Evolutionary conservation across 352 stramenopile genomes (phyloP), one percentile per base, ranked within the genome.

Genomic region (Pythium pectinolyticum): DNA sequence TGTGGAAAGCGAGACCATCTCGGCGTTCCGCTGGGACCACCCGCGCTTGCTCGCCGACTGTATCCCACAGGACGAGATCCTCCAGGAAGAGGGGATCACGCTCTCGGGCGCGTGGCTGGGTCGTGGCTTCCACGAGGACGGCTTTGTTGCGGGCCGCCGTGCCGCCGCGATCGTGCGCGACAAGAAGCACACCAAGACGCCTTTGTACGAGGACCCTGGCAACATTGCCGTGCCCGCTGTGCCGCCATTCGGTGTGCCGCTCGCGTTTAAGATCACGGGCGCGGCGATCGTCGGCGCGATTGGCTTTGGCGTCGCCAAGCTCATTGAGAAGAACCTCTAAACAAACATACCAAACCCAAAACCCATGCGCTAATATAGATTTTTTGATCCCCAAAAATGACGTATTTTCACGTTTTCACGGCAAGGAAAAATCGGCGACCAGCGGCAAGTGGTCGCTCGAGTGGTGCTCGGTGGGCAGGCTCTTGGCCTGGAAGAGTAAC

Each of bases 91-190:
- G 27, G 81, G 82, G 39, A 90, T 95, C 63, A 86, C 82, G 49
- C 81, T 95, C 52, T 93, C 86, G 15, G 86, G 86, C 51, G 72
- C 74, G 51, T 95, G 86, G 86, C 67, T 95, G 46, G 86, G 86
- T 45, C 84, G 86, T 52, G 86, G 86, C 22, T 95, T 95, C 74
- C 86, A 95, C 65, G 86, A 95, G 64, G 86, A 95, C 53, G 86
- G 86, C 22, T 95, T 95, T 56, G 86, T 95, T 9, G 80, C 86
- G n/a, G 86, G 86, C 22, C 84, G 86, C 39, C 82, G 86, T 25
- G 86, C 80, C 9, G 86, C 86, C 22, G 77, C 80, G 39, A 95
- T 95, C 37, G 67, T 93, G 46, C 84, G 86, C 60, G 80, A 95
- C 63, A 67, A 79, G 47, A 89, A 88, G 72, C 75, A 91, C 72